Base-by-base conservation (phyloP, 495 filamentous ascomycete genomes). In the Penicillium crystallinum region DNA sequence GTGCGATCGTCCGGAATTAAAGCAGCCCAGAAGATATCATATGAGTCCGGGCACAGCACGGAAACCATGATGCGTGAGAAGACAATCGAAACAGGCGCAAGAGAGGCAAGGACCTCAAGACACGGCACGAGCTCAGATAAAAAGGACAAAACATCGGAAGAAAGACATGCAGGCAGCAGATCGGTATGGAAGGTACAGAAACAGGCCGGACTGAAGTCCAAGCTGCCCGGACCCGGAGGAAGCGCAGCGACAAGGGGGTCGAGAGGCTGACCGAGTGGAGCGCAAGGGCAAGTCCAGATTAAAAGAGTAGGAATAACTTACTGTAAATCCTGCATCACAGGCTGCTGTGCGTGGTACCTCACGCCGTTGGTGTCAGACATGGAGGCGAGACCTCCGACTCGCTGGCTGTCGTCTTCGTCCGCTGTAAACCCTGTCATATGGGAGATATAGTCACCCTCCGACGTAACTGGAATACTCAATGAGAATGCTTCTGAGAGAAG, bases 341-440 rank as follows among this genome's bases (percentile, higher is more conserved):
- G 54, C 55, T 67, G 66, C 57, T 70, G 70, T 65, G 71, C 61
- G 60, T 66, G 71, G 70, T 75, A 77, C 59, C 68, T 63, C 59
- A 74, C 61, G 63, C 71, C 68, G 69, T 73, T 76, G 64, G 66
- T 72, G 56, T 66, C 68, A 62, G 72, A 64, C 56, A 76, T 69
- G 19, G 74, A 69, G 56, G 67, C 62, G 52, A 77, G 63, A 45
- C 59, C 65, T 62, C 69, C 71, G 60, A 73, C 67, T 67, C 72
- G 69, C 43, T 67, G 71, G 55, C 45, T 58, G 38, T 71, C 72
- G n/a, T 75, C 74, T 38, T 73, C 72, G n/a, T 73, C 68, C 44
- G 63, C 65, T 40, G 61, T 49, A 56, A 70, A 74, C 22, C 65
- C 62, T 41, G 67, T 61, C 50, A 70, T 52, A 57, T 73, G 69